Base-by-base conservation (phyloP, 2,329 filamentous ascomycete species). In the Bipolaris cookei region DNA sequence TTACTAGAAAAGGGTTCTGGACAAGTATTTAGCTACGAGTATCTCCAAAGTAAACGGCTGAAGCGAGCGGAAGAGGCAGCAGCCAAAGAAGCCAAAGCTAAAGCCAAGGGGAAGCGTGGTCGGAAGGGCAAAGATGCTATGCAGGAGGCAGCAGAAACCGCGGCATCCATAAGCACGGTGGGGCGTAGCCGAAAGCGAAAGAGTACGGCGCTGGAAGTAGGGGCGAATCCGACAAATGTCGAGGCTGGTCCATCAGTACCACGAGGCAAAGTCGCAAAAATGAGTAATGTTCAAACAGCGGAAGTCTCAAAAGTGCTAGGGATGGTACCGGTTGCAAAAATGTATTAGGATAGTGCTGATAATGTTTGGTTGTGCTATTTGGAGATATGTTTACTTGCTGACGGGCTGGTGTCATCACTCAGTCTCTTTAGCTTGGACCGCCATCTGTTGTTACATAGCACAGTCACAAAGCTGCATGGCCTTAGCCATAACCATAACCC, bases 151-250 rank as follows among this genome's bases (percentile, higher is more conserved):
- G 18, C 6, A 41, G 18, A 41, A 21, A 35, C 44, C 51, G 44
- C 38, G 38, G 21, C 38, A 7, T 35, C 51, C 41, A 35, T 18
- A 37, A 43, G 51, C 44, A 54, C 18, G 8, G 37, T 54, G 16
- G 38, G 34, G 45, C 39, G 53, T 56, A 16, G 47, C 38, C 11
- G 42, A 21, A 56, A 56, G 41, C 35, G 54, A 18, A 51, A 56
- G 47, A 47, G 47, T 47, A 45, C 45, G 38, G 32, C 28, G 39
- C 46, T 46, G 8, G 53, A 56, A 56, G 46, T 13, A 50, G 45
- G 44, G 37, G 44, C 52, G 5, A 35, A 35, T 13, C 10, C 32
- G 32, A 3, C 32, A 35, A 35, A 35, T 35, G 32, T 35, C 32
- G 34, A 35, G 4, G 38, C 46, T 45, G 30, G 42, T 38, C 41